Evolutionary conservation across 2,329 filamentous ascomycete species (phyloP).

Genomic region (Cladophialophora carrionii): DNA sequence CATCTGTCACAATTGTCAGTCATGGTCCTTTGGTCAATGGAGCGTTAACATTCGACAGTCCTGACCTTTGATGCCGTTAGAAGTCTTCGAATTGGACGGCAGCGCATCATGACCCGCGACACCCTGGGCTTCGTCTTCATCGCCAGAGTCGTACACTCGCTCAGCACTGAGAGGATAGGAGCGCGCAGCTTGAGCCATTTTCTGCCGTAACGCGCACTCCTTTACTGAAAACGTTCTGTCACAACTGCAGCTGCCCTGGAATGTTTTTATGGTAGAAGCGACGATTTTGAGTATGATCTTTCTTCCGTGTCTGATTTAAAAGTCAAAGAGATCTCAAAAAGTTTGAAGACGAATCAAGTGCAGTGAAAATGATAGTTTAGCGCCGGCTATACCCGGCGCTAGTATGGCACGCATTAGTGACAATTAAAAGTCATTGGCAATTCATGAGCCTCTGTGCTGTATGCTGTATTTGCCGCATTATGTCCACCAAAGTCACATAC

Average conservation of each 20-base stretch:
- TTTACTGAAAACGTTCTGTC: not conserved
- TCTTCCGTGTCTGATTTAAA: not conserved
- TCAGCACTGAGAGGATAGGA: constrained; percentile 32
- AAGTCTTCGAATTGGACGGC: constrained; percentile 13
- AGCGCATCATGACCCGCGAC: constrained; percentile 1
- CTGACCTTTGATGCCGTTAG: constrained; percentile 2
- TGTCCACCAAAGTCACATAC: not conserved
- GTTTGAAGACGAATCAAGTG: not conserved
- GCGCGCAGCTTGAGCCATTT: constrained; percentile 9
- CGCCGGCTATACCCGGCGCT: constrained; percentile 16
- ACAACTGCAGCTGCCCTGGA: not conserved
- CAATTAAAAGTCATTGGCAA: not conserved
- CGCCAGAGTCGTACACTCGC: constrained; percentile 33
- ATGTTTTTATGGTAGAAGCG: constrained; percentile 1
- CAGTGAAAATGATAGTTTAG: not conserved
- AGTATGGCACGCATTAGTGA: constrained; percentile 3
- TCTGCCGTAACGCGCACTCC: constrained; percentile 11
- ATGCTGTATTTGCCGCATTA: not conserved
- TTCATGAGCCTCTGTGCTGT: no score
- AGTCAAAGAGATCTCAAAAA: constrained; percentile 11
- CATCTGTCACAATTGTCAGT: not conserved
- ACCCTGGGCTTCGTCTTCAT: constrained; percentile 21
- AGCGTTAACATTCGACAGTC: not conserved
- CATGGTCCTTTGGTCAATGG: not conserved
- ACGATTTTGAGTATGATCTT: not conserved